Conservation (phyloP, 1,284 basidiomycete genomes). For the Cryptococcus sp. region DNA sequence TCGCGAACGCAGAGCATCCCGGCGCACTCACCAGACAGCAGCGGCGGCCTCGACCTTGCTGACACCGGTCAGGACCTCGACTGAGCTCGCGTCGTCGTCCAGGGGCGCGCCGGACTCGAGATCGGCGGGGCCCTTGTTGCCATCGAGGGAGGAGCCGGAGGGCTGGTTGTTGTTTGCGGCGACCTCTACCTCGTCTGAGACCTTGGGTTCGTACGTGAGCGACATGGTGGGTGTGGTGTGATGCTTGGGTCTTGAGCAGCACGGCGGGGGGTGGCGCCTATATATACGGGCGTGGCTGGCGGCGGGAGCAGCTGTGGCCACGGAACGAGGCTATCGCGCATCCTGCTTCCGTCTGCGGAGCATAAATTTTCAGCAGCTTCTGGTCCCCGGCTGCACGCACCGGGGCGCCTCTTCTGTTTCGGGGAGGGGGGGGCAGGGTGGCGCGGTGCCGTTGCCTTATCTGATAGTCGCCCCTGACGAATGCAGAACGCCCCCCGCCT, state of each 20-base stretch:
- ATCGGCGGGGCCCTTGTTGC: conserved; percentile 4
- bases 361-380: too few species aligned
- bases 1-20: neutral
- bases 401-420: too few species aligned
- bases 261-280: too few species aligned
- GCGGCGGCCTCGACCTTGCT: conserved; percentile 43
- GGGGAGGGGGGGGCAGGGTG: too few species aligned
- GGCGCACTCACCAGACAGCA: conserved; percentile 37
- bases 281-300: neutral
- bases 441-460: too few species aligned
- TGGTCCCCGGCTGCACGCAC: too few species aligned
- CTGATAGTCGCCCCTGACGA: too few species aligned
- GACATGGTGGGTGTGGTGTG: neutral
- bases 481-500: too few species aligned
- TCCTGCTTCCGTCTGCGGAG: too few species aligned
- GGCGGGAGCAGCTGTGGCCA: neutral
- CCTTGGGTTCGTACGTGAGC: neutral
- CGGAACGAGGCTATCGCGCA: neutral
- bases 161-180: too few species aligned
- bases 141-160: neutral
- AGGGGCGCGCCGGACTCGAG: neutral
- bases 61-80: conserved; percentile 28
- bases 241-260: too few species aligned
- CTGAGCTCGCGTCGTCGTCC: conserved; percentile 7
- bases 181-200: neutral